Evolutionary conservation across 495 filamentous ascomycete species (phyloP).

Genomic region (Hyaloscypha hepaticicola): DNA sequence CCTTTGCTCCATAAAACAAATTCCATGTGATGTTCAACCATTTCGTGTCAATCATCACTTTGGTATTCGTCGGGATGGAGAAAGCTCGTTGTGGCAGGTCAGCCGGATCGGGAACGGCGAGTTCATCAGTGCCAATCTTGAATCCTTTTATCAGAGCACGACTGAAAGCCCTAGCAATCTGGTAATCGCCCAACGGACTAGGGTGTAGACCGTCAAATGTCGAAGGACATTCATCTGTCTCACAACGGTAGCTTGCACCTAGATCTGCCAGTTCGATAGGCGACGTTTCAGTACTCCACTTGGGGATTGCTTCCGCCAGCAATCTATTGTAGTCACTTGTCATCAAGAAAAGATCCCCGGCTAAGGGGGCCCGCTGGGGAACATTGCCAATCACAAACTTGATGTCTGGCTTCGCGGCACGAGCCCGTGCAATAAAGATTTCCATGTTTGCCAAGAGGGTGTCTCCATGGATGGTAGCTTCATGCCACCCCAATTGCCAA

Average conservation of each 20-base stretch:
- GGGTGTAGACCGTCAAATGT: neutral
- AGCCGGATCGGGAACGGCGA: neutral
- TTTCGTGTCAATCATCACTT: neutral
- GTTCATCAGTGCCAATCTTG: neutral
- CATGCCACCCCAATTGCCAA: too few species aligned
- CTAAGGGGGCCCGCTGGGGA: neutral
- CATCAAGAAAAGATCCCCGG: neutral
- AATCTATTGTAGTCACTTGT: neutral
- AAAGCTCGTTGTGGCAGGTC: neutral
- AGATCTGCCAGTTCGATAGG: constrained; percentile 2
- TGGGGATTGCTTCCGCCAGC: constrained; percentile 3
- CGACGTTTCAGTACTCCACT: neutral
- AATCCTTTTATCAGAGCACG: constrained; percentile 1
- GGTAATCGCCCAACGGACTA: constrained; percentile 1
- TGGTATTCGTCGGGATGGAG: neutral
- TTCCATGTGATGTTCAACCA: constrained; percentile 6
- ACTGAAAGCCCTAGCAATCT: constrained; percentile 13
- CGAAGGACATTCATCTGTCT: neutral
- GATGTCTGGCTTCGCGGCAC: constrained; percentile 36
- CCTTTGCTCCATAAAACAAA: neutral
- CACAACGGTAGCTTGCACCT: constrained; percentile 2
- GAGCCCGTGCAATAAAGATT: constrained; percentile 28
- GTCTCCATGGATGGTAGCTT: neutral
- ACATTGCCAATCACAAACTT: constrained; percentile 12
- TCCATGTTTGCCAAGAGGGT: constrained; percentile 22